These are phyloP conservation scores for Mycena capillaripes DNA, from an alignment of 768 basidiomycete species.

Conservation along the genomic window DNA sequence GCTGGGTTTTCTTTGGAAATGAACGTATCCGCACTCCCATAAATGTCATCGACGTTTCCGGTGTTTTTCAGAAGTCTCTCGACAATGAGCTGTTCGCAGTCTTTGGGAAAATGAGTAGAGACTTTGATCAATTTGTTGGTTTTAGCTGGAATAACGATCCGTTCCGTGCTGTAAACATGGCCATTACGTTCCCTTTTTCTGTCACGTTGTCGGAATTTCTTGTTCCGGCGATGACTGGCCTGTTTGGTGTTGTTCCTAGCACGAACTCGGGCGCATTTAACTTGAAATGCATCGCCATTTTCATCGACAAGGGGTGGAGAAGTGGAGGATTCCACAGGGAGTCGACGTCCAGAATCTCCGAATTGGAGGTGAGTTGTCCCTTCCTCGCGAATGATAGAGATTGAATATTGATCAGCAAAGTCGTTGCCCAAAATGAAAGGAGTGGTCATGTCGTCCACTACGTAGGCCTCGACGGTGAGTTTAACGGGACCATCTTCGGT, in stretches of 20 bases:
- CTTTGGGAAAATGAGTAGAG: neutral
- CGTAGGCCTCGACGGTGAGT: conserved; percentile 46
- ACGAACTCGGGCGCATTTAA: neutral
- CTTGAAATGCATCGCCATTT: neutral
- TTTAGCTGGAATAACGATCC: neutral
- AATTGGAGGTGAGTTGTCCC: neutral
- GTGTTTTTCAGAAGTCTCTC: neutral
- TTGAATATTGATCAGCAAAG: conserved; percentile 46
- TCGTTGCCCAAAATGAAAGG: conserved; percentile 48
- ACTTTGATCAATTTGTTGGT: neutral
- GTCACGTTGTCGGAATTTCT: neutral
- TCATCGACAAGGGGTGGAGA: neutral
- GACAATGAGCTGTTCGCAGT: neutral
- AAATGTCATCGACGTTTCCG: neutral
- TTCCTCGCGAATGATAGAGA: conserved; percentile 42
- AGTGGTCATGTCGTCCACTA: conserved; percentile 44
- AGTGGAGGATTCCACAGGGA: neutral
- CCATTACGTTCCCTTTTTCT: neutral
- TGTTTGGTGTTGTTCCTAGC: neutral
- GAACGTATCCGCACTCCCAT: neutral
- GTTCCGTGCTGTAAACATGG: neutral
- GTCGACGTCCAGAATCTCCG: neutral
- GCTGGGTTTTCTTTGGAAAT: neutral
- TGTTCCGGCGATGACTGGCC: neutral
- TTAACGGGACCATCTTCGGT: conserved; percentile 40